These are phyloP conservation scores for Phytophthora pisi DNA, from an alignment of 352 stramenopile genomes.

Conservation along the genomic window DNA sequence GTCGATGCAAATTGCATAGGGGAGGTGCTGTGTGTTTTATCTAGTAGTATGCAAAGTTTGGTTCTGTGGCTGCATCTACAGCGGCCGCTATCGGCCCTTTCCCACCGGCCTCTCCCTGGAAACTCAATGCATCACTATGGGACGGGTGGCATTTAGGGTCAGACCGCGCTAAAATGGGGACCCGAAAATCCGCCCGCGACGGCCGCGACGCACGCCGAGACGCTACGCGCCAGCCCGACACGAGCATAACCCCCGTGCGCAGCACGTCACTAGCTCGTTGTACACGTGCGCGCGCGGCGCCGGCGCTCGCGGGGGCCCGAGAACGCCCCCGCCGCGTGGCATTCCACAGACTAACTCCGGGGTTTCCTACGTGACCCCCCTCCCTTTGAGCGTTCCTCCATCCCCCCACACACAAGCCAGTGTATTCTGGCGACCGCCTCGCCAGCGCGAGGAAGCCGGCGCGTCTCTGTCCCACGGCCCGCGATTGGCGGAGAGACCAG, in stretches of 20 bases:
- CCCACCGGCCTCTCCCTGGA: constrained; percentile 17
- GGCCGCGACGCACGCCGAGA: background rate
- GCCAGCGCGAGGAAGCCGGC: constrained; percentile 19
- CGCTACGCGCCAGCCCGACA: constrained; percentile 2
- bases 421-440: constrained; percentile 15
- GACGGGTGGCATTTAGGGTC: constrained; percentile 28
- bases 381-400: constrained; percentile 39
- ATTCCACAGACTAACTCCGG: constrained; percentile 36
- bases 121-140: constrained; percentile 34
- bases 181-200: constrained; percentile 22
- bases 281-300: constrained; percentile 5
- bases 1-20: constrained; percentile 14
- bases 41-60: background rate
- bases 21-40: constrained; percentile 4
- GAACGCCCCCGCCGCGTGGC: constrained; percentile 20
- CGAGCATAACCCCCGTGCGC: constrained; percentile 25
- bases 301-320: constrained; percentile 3
- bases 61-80: background rate
- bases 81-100: background rate
- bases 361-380: constrained; percentile 44
- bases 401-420: constrained; percentile 31
- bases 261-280: constrained; percentile 5
- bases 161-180: constrained; percentile 22
- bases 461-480: constrained; percentile 9
- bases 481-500: constrained; percentile 33